Evolutionary conservation across 345 rosid species (phyloP), one percentile per base, ranked within the genome.

Genomic region (Chamaenerion angustifolium): DNA sequence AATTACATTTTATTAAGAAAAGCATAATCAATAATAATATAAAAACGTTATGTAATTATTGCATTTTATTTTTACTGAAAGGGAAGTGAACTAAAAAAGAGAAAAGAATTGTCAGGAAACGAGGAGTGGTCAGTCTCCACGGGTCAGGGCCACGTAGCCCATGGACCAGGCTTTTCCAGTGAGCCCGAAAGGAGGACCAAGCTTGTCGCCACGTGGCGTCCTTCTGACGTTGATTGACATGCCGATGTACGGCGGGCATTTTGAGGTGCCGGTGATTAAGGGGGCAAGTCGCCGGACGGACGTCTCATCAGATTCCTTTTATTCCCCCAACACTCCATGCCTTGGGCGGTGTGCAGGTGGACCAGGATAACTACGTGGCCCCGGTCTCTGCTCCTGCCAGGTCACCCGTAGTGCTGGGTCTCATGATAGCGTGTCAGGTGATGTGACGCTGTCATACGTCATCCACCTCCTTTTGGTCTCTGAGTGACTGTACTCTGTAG

Each of bases 271-370:
- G 68, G 72, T 53, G 52, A 43, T 14, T 40, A 12, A 49, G 76
- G 78, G 70, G 70, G 61, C 82, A 73, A 35, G 3, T 46, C 14
- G 71, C 76, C 65, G 76, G 74, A 52, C 63, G 53, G 51, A 48
- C 8, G 37, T 5, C 27, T 23, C 27, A 23, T 55, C 65, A 59
- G 73, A 44, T 46, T 44, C 66, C 48, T 70, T 58, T 59, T 52
- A 12, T 49, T 52, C 51, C 7, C 17, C 52, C 63, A 35, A n/a
- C 3, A 6, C n/a, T n/a, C n/a, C 16, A 16, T 6, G 45, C 10
- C 16, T 1, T 16, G 61, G 40, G 37, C 40, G 58, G 55, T 37
- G 52, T 48, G 3, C 21, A 43, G 55, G 50, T 51, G 58, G 51
- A 56, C 55, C 56, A 56, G 43, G 12, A 10, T 0, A 0, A 44